A percentile compares a stretch with the other conserved stretches of the same genome.
Conservation (phyloP, 2,329 filamentous ascomycete species). For the Fusarium buxicola region DNA sequence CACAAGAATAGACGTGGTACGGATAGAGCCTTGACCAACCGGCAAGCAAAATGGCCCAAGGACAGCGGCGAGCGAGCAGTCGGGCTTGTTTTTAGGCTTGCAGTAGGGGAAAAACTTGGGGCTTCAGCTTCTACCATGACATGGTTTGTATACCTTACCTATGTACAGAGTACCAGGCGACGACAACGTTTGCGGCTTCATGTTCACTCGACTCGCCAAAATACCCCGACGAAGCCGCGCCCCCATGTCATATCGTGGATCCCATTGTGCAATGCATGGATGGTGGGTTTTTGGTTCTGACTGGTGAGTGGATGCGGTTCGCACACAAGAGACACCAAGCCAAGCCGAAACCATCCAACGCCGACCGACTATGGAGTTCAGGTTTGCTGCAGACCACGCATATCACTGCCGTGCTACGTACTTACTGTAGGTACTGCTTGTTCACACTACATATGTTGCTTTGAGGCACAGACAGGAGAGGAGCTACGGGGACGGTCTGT, state of each 20-base stretch:
- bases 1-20: conserved; percentile 21
- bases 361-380: no score
- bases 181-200: conserved; percentile 28
- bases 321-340: conserved; percentile 19
- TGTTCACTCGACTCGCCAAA: conserved; percentile 3
- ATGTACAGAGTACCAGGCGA: conserved; percentile 18
- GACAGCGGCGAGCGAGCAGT: conserved; percentile 13
- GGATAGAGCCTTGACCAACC: conserved; percentile 21
- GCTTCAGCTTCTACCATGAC: background rate
- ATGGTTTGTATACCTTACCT: conserved; percentile 22
- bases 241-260: conserved; percentile 18
- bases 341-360: conserved; percentile 24
- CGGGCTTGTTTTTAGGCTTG: conserved; percentile 34
- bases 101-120: conserved; percentile 9
- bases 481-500: conserved; percentile 2
- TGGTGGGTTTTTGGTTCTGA: conserved; percentile 14
- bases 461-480: conserved; percentile 8
- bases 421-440: no score
- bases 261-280: conserved; percentile 1
- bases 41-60: conserved; percentile 3
- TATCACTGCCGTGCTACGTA: no score
- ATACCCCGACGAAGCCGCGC: conserved; percentile 10
- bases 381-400: no score
- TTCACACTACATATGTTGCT: conserved; percentile 7
- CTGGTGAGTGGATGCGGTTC: conserved; percentile 39